A percentile compares a stretch with the other conserved stretches of the same genome.
Conservation (phyloP, 495 filamentous ascomycete genomes). For the Pyrenula massariospora region DNA sequence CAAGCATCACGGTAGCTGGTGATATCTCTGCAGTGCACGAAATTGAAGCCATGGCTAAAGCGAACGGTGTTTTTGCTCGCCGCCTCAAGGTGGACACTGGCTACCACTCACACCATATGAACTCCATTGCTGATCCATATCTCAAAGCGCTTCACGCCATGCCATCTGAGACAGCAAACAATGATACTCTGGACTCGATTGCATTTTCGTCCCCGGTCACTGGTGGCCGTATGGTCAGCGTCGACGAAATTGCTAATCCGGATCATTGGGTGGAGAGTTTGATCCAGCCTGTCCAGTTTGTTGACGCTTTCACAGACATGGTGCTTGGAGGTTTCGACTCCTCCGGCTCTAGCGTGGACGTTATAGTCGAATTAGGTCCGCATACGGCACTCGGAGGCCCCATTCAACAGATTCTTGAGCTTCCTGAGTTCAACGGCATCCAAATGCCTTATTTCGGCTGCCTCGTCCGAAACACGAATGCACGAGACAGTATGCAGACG, state of each 20-base stretch:
- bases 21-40: conserved; percentile 10
- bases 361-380: conserved; percentile 41
- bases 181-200: conserved; percentile 5
- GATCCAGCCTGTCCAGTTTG: conserved; percentile 27
- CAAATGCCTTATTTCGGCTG: conserved; percentile 14
- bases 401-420: conserved; percentile 22
- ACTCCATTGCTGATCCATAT: conserved; percentile 5
- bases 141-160: conserved; percentile 16
- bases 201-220: conserved; percentile 29
- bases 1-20: conserved; percentile 17
- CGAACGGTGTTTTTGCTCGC: conserved; percentile 9
- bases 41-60: conserved; percentile 1
- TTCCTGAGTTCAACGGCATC: conserved; percentile 1
- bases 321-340: conserved; percentile 1
- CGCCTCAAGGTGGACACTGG: conserved; percentile 16
- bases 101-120: conserved; percentile 25
- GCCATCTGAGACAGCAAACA: conserved; percentile 2
- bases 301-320: conserved; percentile 12
- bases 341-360: conserved; percentile 9
- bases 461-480: conserved; percentile 14
- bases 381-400: conserved; percentile 31
- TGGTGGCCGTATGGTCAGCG: conserved; percentile 8
- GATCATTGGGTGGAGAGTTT: conserved; percentile 34
- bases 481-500: conserved; percentile 9
- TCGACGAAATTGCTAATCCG: conserved; percentile 9